Conservation (phyloP, 192 early-diverging fungal species). For the Coemansia sp. region DNA sequence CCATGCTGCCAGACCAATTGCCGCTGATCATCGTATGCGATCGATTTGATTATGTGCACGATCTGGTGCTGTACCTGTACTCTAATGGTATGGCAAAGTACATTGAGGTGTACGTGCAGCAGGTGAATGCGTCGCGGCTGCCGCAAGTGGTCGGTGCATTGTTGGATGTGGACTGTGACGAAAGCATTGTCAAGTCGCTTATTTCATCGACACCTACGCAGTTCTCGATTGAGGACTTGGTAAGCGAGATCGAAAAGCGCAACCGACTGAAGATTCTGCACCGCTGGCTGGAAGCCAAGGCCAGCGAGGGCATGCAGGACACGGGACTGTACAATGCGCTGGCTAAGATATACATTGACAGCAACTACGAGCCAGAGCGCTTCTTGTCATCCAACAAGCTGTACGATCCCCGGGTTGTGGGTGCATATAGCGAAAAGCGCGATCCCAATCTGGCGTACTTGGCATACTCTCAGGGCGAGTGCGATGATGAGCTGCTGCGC, state of each 20-base stretch:
- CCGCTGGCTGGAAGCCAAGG: slow-evolving; percentile 90
- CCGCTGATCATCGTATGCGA: slow-evolving; percentile 99
- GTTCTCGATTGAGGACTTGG: slow-evolving; percentile 82
- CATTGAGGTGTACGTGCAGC: slow-evolving; percentile 99
- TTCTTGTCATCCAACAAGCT: slow-evolving; percentile 77
- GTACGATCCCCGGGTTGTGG: slow-evolving; percentile 89
- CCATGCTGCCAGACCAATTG: slow-evolving; percentile 91
- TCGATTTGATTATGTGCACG: slow-evolving; percentile 95
- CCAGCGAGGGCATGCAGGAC: slow-evolving; percentile 85
- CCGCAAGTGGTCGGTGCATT: slow-evolving; percentile 96
- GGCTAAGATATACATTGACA: slow-evolving; percentile 99
- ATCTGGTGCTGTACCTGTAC: slow-evolving; percentile 93
- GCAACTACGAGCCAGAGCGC: slow-evolving; percentile 95
- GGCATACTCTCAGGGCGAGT: slow-evolving; percentile 91
- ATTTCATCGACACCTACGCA: slow-evolving; percentile 79
- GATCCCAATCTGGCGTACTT: slow-evolving; percentile 96
- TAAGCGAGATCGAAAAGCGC: slow-evolving; percentile 90
- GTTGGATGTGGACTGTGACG: slow-evolving; percentile 97
- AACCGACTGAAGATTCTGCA: slow-evolving; percentile 94
- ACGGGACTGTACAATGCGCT: slow-evolving; percentile 93
- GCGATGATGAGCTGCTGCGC: slow-evolving; percentile 91
- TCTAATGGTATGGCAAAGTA: slow-evolving; percentile 91
- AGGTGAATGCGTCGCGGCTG: slow-evolving; percentile 91
- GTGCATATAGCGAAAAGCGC: slow-evolving; percentile 98
- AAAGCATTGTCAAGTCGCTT: slow-evolving; percentile 84